These are phyloP conservation scores for Gloeopeniophorella convolvens DNA, from an alignment of 768 basidiomycete genomes.

Conservation along the genomic window DNA sequence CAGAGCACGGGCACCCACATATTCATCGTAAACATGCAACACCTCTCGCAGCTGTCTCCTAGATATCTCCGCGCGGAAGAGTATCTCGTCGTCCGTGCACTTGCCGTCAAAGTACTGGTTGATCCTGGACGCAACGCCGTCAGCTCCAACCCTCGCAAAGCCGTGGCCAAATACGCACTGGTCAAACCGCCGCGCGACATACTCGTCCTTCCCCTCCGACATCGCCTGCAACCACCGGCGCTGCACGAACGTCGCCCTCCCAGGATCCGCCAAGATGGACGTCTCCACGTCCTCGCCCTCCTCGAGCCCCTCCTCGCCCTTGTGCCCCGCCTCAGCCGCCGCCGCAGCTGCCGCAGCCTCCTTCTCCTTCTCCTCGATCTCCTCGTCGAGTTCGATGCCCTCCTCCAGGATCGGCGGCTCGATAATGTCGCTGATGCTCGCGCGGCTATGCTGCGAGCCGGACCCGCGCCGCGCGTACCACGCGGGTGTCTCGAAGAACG, in stretches of 20 bases:
- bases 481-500: conserved; percentile 7
- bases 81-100: conserved; percentile 86
- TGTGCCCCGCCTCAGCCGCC: conserved; percentile 29
- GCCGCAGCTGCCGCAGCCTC: conserved; percentile 28
- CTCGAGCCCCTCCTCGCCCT: conserved; percentile 34
- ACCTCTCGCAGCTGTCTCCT: conserved; percentile 80
- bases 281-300: conserved; percentile 43
- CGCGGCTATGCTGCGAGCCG: conserved; percentile 28
- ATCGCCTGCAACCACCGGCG: conserved; percentile 87
- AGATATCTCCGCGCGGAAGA: conserved; percentile 81
- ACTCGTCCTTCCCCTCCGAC: conserved; percentile 71
- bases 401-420: conserved; percentile 27
- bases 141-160: not conserved
- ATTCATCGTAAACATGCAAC: conserved; percentile 80
- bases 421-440: conserved; percentile 29
- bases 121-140: conserved; percentile 44
- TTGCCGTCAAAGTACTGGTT: conserved; percentile 93
- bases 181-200: conserved; percentile 68
- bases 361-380: conserved; percentile 25
- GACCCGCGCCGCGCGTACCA: conserved; percentile 43
- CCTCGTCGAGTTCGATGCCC: conserved; percentile 28
- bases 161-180: conserved; percentile 40
- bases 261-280: conserved; percentile 78
- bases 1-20: conserved; percentile 46
- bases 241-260: conserved; percentile 70